Percentiles rank a stretch among this genome's conserved stretches.
Conservation (phyloP, 257 asterid species). For the Nicotiana sylvestris region DNA sequence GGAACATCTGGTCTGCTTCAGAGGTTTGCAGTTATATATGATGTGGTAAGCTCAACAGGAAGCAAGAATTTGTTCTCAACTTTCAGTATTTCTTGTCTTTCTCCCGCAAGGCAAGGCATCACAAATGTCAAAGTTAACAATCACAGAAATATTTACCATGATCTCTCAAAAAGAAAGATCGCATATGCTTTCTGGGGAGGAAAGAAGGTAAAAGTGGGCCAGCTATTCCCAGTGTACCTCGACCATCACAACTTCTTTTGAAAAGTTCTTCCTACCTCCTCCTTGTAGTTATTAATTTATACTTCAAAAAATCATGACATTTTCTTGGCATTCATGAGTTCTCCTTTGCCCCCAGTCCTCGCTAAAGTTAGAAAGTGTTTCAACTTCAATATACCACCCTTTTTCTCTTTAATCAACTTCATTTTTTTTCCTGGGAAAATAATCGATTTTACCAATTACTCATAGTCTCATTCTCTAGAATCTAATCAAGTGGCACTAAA, state of each 20-base stretch:
- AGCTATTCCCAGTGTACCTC: neutral
- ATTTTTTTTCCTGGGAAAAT: neutral
- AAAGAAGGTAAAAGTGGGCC: neutral
- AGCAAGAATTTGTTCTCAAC: neutral
- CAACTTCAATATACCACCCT: neutral
- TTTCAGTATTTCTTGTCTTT: neutral
- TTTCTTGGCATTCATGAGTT: neutral
- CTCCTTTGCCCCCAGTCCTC: neutral
- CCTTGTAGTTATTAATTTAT: neutral
- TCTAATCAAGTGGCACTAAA: neutral
- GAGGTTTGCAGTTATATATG: neutral
- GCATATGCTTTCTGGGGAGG: neutral
- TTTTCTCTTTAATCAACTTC: neutral
- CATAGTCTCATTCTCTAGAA: neutral
- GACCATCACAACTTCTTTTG: neutral
- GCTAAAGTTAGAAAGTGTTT: neutral
- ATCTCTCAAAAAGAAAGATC: neutral
- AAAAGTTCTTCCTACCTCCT: neutral
- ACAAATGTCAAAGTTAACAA: neutral
- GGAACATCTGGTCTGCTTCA: neutral
- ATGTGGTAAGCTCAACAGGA: neutral
- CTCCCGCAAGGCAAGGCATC: neutral
- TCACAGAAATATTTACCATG: neutral
- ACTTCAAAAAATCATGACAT: neutral
- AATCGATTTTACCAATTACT: neutral